Percentiles rank a stretch among this genome's conserved stretches.
These are phyloP conservation scores for Colletotrichum melonis DNA, from an alignment of 2,329 filamentous ascomycete species.

Conservation along the genomic window DNA sequence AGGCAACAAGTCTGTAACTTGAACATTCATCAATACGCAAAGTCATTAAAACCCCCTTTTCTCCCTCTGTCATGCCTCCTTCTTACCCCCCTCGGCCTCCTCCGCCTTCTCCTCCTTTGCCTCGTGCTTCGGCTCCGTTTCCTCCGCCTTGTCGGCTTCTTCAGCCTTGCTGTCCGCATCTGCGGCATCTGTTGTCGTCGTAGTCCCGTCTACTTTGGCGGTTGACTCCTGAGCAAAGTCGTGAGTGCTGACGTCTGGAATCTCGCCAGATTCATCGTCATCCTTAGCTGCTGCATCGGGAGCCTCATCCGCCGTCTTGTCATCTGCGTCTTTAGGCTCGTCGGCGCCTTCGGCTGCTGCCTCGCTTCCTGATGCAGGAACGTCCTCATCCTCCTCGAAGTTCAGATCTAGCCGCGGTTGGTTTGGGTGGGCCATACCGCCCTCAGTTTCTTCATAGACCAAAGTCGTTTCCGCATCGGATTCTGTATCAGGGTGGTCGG, in stretches of 20 bases:
- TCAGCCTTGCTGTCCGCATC: conserved; percentile 37
- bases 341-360: background rate
- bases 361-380: background rate
- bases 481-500: conserved; percentile 1
- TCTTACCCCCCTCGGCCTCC: conserved; percentile 18
- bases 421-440: conserved; percentile 5
- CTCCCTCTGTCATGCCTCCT: background rate
- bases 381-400: conserved; percentile 24
- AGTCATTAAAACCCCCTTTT: background rate
- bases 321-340: conserved; percentile 19
- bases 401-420: conserved; percentile 18
- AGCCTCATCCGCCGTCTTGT: conserved; percentile 21
- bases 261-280: conserved; percentile 31
- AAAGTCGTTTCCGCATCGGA: background rate
- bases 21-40: background rate
- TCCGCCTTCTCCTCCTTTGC: conserved; percentile 17
- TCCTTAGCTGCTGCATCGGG: conserved; percentile 38
- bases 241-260: conserved; percentile 20
- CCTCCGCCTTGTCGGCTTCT: conserved; percentile 39
- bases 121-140: conserved; percentile 35
- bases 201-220: conserved; percentile 36
- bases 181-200: conserved; percentile 33
- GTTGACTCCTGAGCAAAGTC: conserved; percentile 42
- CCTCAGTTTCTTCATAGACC: background rate
- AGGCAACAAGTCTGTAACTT: background rate